Base-by-base conservation (phyloP, 2,329 filamentous ascomycete species). In the Colletotrichum caudatum region DNA sequence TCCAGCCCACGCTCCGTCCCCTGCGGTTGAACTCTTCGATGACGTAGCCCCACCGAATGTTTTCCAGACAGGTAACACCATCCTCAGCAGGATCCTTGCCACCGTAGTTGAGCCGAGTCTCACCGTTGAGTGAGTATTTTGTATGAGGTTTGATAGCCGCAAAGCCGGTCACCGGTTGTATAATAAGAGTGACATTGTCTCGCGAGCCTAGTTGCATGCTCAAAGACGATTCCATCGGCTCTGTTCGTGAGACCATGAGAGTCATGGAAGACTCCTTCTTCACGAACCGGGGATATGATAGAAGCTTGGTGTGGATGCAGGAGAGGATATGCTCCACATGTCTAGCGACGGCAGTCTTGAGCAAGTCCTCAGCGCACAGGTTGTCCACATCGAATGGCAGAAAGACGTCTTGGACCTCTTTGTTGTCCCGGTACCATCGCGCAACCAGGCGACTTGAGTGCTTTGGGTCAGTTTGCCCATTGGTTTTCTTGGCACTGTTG, bases 401-500 rank as follows among this genome's bases (percentile, higher is more conserved):
- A n/a, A 89, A 82, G n/a, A 85, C 82, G 68, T 92, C 89, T 73
- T 88, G 87, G 51, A 94, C 89, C 78, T 95, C 93, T 76, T 92
- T 91, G 74, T 91, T 91, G 77, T 95, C 91, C 69, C 93, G 90
- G 80, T 97, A 94, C 95, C 96, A 99, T 74, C 94, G 91, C 50
- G 91, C 82, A 2, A 84, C 86, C 57, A 96, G 79, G 59, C 81
- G 82, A 74, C 90, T 92, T 0, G 87, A 82, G 2, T 82, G 76
- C 69, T 83, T 85, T 5, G 82, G 77, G 62, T 86, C 82, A 1
- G 79, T 73, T 16, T 79, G 76, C 16, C 76, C 80, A 12, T 82
- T 81, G 53, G 80, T 78, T 69, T 84, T 86, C 65, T 83, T 85
- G 41, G 91, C 91, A 77, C 91, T 94, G 71, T 90, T 87, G 46